phyloP scores from a whole-genome alignment of 148 eudicot genomes.

The Rheum nobile region DNA sequence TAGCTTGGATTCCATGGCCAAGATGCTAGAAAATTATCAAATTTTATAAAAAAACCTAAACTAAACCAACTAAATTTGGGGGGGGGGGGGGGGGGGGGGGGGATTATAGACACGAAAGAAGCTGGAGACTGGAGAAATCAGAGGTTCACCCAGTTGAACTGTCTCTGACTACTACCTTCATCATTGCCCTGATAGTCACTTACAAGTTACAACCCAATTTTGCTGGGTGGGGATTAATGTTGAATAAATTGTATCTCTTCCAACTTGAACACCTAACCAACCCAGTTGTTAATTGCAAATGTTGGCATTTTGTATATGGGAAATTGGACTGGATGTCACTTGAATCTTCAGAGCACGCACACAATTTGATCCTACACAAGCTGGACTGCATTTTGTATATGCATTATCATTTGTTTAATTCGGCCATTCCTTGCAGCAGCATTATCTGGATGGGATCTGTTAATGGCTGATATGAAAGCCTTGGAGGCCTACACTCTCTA shows the following conservation, averaged over 20 bases:
- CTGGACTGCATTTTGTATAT: too few species aligned
- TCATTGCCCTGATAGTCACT: too few species aligned
- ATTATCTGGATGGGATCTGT: slow-evolving; percentile 67
- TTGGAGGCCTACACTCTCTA: slow-evolving; percentile 53
- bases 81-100: too few species aligned
- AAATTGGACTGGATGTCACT: neutral
- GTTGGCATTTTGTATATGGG: neutral
- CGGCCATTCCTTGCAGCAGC: slow-evolving; percentile 34
- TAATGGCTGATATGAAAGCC: slow-evolving; percentile 77
- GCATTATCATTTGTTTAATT: neutral
- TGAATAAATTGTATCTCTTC: neutral
- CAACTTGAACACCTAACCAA: neutral
- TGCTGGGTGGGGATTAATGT: neutral
- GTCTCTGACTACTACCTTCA: neutral
- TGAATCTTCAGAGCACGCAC: neutral
- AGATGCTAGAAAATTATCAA: neutral
- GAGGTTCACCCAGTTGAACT: neutral
- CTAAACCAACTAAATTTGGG: too few species aligned
- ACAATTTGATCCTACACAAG: neutral
- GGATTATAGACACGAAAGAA: neutral
- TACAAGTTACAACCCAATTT: too few species aligned
- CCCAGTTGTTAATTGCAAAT: neutral
- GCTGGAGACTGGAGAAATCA: neutral
- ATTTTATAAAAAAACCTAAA: too few species aligned
- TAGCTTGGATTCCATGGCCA: neutral